These are phyloP conservation scores for Breynia disticha DNA, from an alignment of 441 rosid genomes.

Conservation along the genomic window DNA sequence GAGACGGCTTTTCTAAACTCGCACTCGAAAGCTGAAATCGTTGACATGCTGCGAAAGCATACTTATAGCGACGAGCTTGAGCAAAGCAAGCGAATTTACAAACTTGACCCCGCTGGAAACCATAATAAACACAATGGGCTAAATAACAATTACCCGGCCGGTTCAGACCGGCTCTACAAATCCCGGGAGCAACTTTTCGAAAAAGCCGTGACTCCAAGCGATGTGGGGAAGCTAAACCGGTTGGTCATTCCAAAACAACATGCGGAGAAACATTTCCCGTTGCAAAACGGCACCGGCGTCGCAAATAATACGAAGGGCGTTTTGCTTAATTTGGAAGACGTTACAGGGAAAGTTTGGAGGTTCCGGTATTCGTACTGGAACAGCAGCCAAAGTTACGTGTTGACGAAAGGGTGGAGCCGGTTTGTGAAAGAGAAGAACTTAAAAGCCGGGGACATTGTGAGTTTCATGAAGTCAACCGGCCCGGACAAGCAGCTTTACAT, in stretches of 20 bases:
- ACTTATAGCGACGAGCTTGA: conserved; percentile 75
- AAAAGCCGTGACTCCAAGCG: conserved; percentile 85
- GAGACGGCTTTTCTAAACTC: conserved; percentile 51
- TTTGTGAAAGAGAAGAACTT: conserved; percentile 85
- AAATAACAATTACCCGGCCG: not conserved
- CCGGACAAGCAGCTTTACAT: conserved; percentile 59
- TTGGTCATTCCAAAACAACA: conserved; percentile 85
- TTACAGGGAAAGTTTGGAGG: conserved; percentile 81
- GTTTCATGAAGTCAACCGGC: conserved; percentile 65
- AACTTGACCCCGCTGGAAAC: conserved; percentile 18
- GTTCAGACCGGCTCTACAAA: conserved; percentile 14
- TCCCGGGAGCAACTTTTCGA: conserved; percentile 71
- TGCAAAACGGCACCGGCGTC: conserved; percentile 30
- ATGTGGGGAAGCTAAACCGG: conserved; percentile 91
- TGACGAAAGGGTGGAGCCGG: conserved; percentile 97
- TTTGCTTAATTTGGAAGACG: conserved; percentile 65
- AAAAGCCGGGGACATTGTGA: conserved; percentile 73
- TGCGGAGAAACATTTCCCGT: conserved; percentile 85
- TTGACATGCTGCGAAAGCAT: conserved; percentile 89
- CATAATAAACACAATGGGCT: not conserved
- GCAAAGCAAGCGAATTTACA: conserved; percentile 51
- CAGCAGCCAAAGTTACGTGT: conserved; percentile 90
- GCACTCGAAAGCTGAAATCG: conserved; percentile 88
- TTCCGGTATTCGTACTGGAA: conserved; percentile 95
- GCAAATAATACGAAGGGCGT: conserved; percentile 39